Conservation (phyloP, 352 stramenopile species). For the Phytophthora fragariae region DNA sequence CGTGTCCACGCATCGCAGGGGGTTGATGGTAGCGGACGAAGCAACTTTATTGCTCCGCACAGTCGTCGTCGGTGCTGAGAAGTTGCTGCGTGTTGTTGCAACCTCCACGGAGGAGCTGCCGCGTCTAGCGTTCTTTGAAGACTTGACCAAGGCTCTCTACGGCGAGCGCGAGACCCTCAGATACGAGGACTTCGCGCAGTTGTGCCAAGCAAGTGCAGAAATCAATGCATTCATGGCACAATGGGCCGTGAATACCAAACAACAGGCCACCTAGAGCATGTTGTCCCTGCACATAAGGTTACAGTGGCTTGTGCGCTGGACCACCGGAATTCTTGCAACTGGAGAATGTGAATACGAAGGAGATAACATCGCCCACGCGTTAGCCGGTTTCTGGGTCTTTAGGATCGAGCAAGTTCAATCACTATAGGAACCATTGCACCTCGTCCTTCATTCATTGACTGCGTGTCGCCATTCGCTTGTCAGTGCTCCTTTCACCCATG, state of each 20-base stretch:
- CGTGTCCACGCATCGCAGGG: slow-evolving; percentile 37
- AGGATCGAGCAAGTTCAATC: no score
- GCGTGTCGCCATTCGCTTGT: no score
- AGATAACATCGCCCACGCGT: not conserved
- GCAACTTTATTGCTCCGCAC: slow-evolving; percentile 42
- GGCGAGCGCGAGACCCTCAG: slow-evolving; percentile 38
- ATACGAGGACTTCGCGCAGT: slow-evolving; percentile 23
- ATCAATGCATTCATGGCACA: slow-evolving; percentile 26
- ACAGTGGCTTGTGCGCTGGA: not conserved
- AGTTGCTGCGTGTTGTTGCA: slow-evolving; percentile 15
- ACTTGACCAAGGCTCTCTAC: slow-evolving; percentile 42
- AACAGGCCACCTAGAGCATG: no score
- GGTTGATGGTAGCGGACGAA: slow-evolving; percentile 42
- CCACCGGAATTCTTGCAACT: not conserved
- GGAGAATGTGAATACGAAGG: not conserved
- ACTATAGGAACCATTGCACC: not conserved
- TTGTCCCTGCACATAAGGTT: no score
- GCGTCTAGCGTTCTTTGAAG: slow-evolving; percentile 27
- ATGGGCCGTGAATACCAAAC: slow-evolving; percentile 2
- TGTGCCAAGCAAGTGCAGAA: slow-evolving; percentile 22
- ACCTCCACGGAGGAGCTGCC: not conserved
- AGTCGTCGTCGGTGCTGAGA: slow-evolving; percentile 14
- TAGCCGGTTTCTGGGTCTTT: no score
- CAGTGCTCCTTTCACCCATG: no score
- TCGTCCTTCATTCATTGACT: not conserved